phyloP scores from a whole-genome alignment of 2,329 filamentous ascomycete species.

The Arthroderma sp. region DNA sequence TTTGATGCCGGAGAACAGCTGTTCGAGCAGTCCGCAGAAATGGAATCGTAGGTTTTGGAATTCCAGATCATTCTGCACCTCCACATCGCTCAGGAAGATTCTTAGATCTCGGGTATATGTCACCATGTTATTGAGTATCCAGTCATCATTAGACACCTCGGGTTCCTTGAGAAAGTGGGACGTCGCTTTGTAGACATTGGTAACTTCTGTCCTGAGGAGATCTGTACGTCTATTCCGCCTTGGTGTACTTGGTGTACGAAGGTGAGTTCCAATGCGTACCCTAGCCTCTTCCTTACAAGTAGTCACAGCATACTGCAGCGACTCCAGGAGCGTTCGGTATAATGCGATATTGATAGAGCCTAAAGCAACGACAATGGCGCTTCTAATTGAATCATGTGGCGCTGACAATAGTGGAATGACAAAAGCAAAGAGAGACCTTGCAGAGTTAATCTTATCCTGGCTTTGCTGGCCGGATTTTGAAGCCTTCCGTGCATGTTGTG shows the following conservation, averaged over 20 bases:
- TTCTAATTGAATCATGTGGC: constrained; percentile 66
- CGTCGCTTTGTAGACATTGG: constrained; percentile 88
- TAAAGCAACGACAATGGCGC: constrained; percentile 80
- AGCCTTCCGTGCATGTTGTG: constrained; percentile 68
- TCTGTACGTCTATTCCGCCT: constrained; percentile 75
- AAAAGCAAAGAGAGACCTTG: constrained; percentile 77
- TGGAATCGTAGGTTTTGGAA: constrained; percentile 85
- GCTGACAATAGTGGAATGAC: constrained; percentile 78
- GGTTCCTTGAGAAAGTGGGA: constrained; percentile 73
- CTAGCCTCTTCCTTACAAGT: constrained; percentile 83
- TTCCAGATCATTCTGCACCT: constrained; percentile 88
- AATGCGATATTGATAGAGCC: constrained; percentile 93
- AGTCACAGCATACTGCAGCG: constrained; percentile 72
- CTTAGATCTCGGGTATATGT: constrained; percentile 86
- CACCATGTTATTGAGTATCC: constrained; percentile 78
- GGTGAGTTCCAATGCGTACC: constrained; percentile 60
- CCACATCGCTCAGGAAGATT: constrained; percentile 84
- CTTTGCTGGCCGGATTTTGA: constrained; percentile 55
- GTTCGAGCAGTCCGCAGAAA: constrained; percentile 88
- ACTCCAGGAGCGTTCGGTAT: constrained; percentile 80
- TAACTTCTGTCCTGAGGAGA: constrained; percentile 80
- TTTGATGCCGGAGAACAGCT: constrained; percentile 83
- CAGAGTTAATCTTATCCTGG: constrained; percentile 73
- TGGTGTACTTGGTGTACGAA: constrained; percentile 71
- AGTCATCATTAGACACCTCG: constrained; percentile 73